Conservation (phyloP, 2,329 filamentous ascomycete species). For the Pestalotiopsis sp. region DNA sequence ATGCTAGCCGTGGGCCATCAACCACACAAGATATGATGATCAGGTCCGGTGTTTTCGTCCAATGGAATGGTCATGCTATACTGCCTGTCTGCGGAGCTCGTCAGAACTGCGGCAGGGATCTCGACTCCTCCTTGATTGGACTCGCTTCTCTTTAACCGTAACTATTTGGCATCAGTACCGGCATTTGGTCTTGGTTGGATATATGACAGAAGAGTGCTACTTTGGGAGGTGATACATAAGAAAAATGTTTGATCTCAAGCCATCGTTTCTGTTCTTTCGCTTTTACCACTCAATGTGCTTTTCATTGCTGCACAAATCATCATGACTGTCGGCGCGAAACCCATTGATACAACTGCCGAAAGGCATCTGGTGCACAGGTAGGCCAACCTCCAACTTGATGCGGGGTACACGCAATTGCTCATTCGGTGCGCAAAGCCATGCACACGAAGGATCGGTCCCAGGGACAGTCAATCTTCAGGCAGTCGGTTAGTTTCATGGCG, state of each 20-base stretch:
- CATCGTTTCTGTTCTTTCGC: neutral
- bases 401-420: neutral
- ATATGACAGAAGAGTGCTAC: neutral
- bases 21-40: neutral
- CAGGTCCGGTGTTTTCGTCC: neutral
- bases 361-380: slow-evolving; percentile 9
- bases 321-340: neutral
- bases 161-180: neutral
- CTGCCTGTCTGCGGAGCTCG: neutral
- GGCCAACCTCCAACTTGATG: neutral
- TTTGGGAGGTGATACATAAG: neutral
- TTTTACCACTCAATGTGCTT: neutral
- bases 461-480: slow-evolving; percentile 32
- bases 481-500: slow-evolving; percentile 22
- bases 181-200: neutral
- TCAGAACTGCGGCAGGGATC: neutral
- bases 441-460: slow-evolving; percentile 26
- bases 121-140: neutral
- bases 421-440: slow-evolving; percentile 20
- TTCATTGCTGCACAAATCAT: neutral
- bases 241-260: neutral
- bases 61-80: neutral
- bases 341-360: neutral
- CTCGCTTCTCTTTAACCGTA: neutral
- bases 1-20: neutral